Base-by-base conservation (phyloP, 768 basidiomycete genomes). In the Amanita molliuscula region DNA sequence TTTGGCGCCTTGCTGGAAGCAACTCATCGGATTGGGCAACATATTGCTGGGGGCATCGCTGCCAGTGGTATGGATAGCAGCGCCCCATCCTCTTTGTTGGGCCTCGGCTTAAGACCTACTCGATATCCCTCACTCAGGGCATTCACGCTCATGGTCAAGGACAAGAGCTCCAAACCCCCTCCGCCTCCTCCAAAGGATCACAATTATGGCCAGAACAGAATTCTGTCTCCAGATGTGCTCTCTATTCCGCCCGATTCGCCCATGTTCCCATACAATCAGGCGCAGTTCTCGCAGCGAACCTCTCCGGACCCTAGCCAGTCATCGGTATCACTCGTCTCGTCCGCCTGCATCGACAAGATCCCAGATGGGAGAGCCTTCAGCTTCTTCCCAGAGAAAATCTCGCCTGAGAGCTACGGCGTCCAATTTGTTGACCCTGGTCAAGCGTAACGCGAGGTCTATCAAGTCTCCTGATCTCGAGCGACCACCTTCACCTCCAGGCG, bases 131-230 rank as follows among this genome's bases (percentile, higher is more conserved):
- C 65, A 4, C 56, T 68, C 53, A 67, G 63, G 53, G 59, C 61
- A 15, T 66, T 68, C 59, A 65, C 65, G 44, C 59, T 66, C 41
- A 50, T 50, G 21, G 45, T 58, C 20, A 66, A 57, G 53, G 60
- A 58, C 15, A 63, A 59, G 52, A 56, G 56, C 21, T n/a, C 51
- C 1, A 62, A 60, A 47, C 78, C 81, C 0, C 80, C 81, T 0
- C 78, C 76, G 6, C 76, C 69, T 1, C 84, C 84, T 0, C 82
- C 82, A 35, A 85, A 86, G 63, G 84, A 86, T 55, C 58, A 67
- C 6, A 69, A 69, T 56, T 76, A 77, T 64, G 64, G 74, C 43
- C 65, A 66, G 3, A 66, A 66, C 56, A 68, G 70, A 38, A 77
- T 77, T 1, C 67, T 79, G 34, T 66, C 70, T 7, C 73, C 73